Conservation (phyloP, 2,329 filamentous ascomycete species). For the Paradendryphiella salina region DNA sequence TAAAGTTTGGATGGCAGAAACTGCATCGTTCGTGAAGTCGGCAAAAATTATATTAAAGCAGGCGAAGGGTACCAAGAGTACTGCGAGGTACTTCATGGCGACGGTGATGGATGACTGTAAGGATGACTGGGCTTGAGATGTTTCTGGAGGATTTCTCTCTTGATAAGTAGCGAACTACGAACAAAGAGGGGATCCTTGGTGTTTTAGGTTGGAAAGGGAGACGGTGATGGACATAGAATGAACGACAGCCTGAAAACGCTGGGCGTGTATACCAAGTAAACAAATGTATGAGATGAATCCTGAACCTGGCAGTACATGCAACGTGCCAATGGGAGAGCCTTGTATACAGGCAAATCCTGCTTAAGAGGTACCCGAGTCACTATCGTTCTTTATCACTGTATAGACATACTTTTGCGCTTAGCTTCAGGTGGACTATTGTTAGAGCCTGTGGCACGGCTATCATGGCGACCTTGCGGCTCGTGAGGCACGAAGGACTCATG, state of each 20-base stretch:
- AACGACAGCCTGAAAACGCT: constrained; percentile 15
- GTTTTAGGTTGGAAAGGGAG: constrained; percentile 26
- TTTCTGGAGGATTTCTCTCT: neutral
- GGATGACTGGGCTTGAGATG: neutral
- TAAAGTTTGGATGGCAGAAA: constrained; percentile 33
- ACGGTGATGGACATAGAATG: constrained; percentile 19
- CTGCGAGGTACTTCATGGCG: constrained; percentile 29
- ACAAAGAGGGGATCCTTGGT: constrained; percentile 13
- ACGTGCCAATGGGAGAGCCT: neutral
- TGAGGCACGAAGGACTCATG: constrained; percentile 26
- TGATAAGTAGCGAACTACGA: constrained; percentile 5
- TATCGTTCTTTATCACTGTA: constrained; percentile 12
- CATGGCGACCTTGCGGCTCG: constrained; percentile 15
- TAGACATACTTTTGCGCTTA: constrained; percentile 10
- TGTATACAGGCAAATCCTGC: constrained; percentile 24
- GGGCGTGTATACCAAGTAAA: constrained; percentile 17
- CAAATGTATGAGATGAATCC: constrained; percentile 17
- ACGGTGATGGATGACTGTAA: neutral
- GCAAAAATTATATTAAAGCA: constrained; percentile 17
- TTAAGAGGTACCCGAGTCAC: constrained; percentile 16
- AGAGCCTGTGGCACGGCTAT: constrained; percentile 24
- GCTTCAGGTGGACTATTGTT: constrained; percentile 8
- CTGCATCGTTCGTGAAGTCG: constrained; percentile 35
- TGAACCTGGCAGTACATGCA: neutral
- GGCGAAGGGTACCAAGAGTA: constrained; percentile 21